These are phyloP conservation scores for Alternaria solani DNA, from an alignment of 2,329 filamentous ascomycete genomes.

Conservation along the genomic window DNA sequence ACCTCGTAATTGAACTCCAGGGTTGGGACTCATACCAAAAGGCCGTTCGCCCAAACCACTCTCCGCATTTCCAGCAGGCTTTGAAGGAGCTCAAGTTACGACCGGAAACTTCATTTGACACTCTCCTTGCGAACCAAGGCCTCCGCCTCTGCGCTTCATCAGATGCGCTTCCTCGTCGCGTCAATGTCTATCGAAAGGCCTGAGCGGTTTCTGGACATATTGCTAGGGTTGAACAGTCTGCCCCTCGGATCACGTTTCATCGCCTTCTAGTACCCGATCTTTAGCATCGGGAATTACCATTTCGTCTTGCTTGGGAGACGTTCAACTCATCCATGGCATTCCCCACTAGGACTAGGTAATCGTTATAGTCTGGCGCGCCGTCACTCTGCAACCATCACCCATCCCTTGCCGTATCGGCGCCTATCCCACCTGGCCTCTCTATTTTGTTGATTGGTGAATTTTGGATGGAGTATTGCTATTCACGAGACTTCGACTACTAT, in stretches of 20 bases:
- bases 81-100: slow-evolving; percentile 38
- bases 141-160: slow-evolving; percentile 41
- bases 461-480: not conserved
- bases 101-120: slow-evolving; percentile 47
- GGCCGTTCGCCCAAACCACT: slow-evolving; percentile 42
- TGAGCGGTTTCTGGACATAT: slow-evolving; percentile 17
- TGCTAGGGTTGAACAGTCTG: slow-evolving; percentile 9
- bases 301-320: slow-evolving; percentile 9
- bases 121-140: slow-evolving; percentile 37
- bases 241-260: slow-evolving; percentile 16
- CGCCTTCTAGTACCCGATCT: slow-evolving; percentile 17
- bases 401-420: not conserved
- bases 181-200: slow-evolving; percentile 46
- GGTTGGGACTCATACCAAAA: slow-evolving; percentile 49
- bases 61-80: slow-evolving; percentile 44
- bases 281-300: slow-evolving; percentile 16
- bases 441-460: not conserved
- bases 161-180: slow-evolving; percentile 41
- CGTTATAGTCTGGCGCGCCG: not conserved
- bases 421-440: not conserved
- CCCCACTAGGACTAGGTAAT: slow-evolving; percentile 6
- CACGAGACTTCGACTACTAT: slow-evolving; percentile 4
- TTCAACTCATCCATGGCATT: slow-evolving; percentile 7
- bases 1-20: slow-evolving; percentile 48
- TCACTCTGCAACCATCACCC: slow-evolving; percentile 2